Evolutionary conservation across 345 rosid genomes (phyloP), one percentile per base, ranked within the genome.

Genomic region (Gossypium stocksii): DNA sequence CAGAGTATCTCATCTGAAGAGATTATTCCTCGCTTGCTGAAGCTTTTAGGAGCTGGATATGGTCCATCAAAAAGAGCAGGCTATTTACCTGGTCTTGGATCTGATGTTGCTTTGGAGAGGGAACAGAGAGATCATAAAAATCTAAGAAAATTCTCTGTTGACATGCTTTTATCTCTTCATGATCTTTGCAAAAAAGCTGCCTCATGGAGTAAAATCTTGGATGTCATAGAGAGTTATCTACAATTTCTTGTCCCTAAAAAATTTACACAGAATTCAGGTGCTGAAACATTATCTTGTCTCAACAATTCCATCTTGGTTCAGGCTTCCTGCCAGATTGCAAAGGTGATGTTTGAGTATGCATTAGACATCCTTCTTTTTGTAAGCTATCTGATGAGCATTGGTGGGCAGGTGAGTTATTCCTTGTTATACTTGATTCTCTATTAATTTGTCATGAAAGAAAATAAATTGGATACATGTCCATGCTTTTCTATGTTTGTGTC

Each of bases 301-400:
- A 78, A 77, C 59, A 74, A 83, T 69, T 79, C 86, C 75, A 79
- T 89, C 75, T 70, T 91, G 77, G 87, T 91, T 77, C 98, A 90
- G 80, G 90, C 98, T 57, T 82, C 90, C 78, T 84, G 92, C 70
- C 99, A 91, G 87, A 86, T 90, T 85, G 90, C 88, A 16, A 89
- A 84, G 85, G 81, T 80, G 68, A 95, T 93, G 97, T 88, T 93
- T 82, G 98, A 93, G 84, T 89, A 91, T 74, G 88, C 99, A 62
- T 76, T 86, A 57, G 96, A 93, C 72, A 74, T 90, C 77, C 91
- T 89, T 73, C 89, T 95, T 58, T 88, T 93, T 79, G 76, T 91
- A 66, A 86, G 81, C 85, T 95, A 95, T 88, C 86, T 95, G 83
- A 83, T 86, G 75, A 86, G 79, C 80, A 71, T 89, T 43, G 77